A percentile compares a stretch with the other conserved stretches of the same genome.
Evolutionary conservation across 2,329 filamentous ascomycete genomes (phyloP).

Genomic region (Sporothrix sp.): DNA sequence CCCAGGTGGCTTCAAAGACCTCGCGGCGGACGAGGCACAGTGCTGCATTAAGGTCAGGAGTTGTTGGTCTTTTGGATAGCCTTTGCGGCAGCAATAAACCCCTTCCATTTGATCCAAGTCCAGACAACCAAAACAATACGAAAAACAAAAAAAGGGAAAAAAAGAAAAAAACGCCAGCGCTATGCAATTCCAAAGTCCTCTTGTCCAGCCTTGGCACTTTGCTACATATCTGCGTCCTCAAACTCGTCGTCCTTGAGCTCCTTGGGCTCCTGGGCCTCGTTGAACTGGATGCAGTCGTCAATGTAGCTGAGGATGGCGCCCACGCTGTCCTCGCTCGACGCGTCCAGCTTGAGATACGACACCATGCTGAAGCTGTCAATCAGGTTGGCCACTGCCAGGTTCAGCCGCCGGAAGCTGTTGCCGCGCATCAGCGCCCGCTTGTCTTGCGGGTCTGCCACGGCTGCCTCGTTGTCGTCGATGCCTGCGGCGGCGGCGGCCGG

Average conservation of each 20-base stretch:
- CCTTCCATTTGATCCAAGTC: too few species aligned
- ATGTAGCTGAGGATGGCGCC: conserved; percentile 79
- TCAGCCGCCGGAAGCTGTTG: conserved; percentile 69
- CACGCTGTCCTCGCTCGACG: conserved; percentile 86
- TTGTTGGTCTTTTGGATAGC: not conserved
- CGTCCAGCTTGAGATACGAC: conserved; percentile 82
- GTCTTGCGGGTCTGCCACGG: conserved; percentile 47
- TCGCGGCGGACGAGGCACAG: not conserved
- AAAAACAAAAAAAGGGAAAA: too few species aligned
- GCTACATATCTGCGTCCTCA: conserved; percentile 26
- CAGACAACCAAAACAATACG: too few species aligned
- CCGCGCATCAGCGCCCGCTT: conserved; percentile 68
- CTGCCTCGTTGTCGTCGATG: conserved; percentile 14
- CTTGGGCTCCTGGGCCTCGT: conserved; percentile 84
- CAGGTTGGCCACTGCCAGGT: conserved; percentile 76
- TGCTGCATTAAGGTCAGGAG: not conserved
- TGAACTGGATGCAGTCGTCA: conserved; percentile 86
- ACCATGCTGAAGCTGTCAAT: conserved; percentile 99
- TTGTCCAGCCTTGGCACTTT: not conserved
- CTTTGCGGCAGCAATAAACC: conserved; percentile 6
- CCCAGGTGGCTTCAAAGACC: not conserved
- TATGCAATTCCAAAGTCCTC: conserved; percentile 30
- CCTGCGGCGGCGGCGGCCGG: conserved; percentile 36
- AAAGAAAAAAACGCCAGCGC: conserved; percentile 36
- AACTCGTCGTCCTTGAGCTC: conserved; percentile 63